Conservation (phyloP, 2,329 filamentous ascomycete species). For the Cryphonectria naterciae region DNA sequence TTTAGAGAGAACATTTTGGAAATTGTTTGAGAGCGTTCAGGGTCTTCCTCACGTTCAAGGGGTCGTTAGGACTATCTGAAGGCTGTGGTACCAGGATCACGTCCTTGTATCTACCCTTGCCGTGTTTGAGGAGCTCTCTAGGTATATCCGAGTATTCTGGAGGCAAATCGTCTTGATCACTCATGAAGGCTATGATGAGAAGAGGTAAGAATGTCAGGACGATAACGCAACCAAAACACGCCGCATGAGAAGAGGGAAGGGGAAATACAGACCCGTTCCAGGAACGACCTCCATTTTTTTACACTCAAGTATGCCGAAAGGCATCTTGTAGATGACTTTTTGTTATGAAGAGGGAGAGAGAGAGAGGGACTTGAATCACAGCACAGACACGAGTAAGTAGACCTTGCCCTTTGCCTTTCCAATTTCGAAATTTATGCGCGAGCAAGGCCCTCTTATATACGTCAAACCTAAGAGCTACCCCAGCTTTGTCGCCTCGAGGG, state of each 20-base stretch:
- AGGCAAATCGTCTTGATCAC: conserved; percentile 51
- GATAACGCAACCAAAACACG: neutral
- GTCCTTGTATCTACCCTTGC: conserved; percentile 32
- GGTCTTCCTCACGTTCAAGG: conserved; percentile 41
- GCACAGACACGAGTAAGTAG: too few relatives aligned
- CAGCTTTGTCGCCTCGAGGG: neutral
- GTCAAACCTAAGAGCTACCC: neutral
- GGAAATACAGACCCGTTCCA: conserved; percentile 46
- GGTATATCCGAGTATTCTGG: conserved; percentile 49
- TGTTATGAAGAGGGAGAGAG: neutral
- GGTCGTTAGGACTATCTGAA: conserved; percentile 52
- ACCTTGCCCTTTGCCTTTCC: too few relatives aligned
- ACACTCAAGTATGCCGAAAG: conserved; percentile 53
- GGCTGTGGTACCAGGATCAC: conserved; percentile 50
- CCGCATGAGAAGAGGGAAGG: neutral
- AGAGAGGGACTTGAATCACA: too few relatives aligned
- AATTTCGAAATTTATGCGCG: neutral
- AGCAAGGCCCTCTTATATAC: neutral
- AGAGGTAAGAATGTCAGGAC: neutral
- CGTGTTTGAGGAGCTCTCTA: conserved; percentile 45
- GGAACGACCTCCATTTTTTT: conserved; percentile 50
- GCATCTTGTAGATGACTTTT: conserved; percentile 39
- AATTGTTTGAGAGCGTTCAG: neutral
- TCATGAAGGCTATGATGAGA: conserved; percentile 45
- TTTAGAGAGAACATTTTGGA: conserved; percentile 34